These are phyloP conservation scores for Aureobasidium namibiae DNA, from an alignment of 2,329 filamentous ascomycete genomes.

Conservation along the genomic window DNA sequence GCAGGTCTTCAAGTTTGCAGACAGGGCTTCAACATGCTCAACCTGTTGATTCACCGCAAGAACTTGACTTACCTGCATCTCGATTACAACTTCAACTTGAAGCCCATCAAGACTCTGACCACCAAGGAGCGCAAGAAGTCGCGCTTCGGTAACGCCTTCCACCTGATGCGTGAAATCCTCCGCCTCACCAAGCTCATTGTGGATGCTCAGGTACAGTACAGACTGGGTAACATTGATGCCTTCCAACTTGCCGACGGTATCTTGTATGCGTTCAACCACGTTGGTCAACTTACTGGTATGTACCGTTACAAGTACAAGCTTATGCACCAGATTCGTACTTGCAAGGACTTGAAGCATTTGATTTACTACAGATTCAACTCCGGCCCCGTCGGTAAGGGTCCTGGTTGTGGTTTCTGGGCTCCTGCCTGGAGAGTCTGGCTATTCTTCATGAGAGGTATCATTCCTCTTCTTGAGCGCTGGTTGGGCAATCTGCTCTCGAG, in stretches of 20 bases:
- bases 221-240: conserved; percentile 94
- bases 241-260: conserved; percentile 98
- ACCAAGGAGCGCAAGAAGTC: conserved; percentile 99
- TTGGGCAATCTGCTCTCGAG: conserved; percentile 91
- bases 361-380: conserved; percentile 99
- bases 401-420: conserved; percentile 97
- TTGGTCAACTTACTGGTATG: conserved; percentile 97
- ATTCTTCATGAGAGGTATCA: conserved; percentile 98
- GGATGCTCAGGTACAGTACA: conserved; percentile 95
- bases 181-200: conserved; percentile 95
- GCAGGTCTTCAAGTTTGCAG: conserved; percentile 96
- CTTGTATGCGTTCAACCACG: conserved; percentile 98
- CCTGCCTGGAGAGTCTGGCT: conserved; percentile 98
- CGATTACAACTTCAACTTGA: conserved; percentile 99
- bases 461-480: conserved; percentile 93
- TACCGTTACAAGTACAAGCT: conserved; percentile 99
- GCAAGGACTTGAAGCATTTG: conserved; percentile 97
- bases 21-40: conserved; percentile 99
- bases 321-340: conserved; percentile 98
- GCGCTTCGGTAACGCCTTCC: conserved; percentile 96
- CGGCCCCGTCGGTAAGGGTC: conserved; percentile 91
- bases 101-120: conserved; percentile 95
- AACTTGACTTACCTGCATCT: conserved; percentile 97
- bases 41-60: conserved; percentile 93
- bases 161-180: conserved; percentile 95